Base-by-base conservation (phyloP, 352 stramenopile species). In the Phytophthora pinifolia region DNA sequence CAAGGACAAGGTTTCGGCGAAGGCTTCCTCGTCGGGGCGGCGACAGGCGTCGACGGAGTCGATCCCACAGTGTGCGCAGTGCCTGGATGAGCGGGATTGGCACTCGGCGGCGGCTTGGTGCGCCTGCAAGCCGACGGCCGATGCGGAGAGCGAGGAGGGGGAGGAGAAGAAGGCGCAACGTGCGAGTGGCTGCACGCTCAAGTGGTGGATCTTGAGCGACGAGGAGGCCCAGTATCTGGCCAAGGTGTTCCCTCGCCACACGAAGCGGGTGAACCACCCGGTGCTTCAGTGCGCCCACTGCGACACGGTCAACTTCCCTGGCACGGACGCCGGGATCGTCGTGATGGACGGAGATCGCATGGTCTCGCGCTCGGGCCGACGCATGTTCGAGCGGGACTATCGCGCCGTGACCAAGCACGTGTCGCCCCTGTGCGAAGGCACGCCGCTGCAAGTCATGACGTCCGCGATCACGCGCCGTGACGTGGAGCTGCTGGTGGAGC, bases 321-420 rank as follows among this genome's bases (percentile, higher is more conserved):
- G 82, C 4, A 92, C 82, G 6, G 82, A 89, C 41, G 75, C 79
- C 1, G 82, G 82, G 0, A 86, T 92, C 44, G 79, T 92, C 10
- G 68, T 75, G 37, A 76, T 92, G 48, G 79, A 86, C 49, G 70
- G 77, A 18, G 68, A 89, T 45, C 71, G 75, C 27, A 89, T 92
- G 82, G 55, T 89, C 7, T 83, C 82, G 8, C 70, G 77, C 0
- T 74, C 71, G 1, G 82, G 82, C 4, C 76, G 82, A 12, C 79
- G 82, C 34, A 89, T 92, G 82, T 88, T 76, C 39, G 82, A 92
- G 54, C 65, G 82, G 32, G 82, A 92, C 53, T 92, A 92, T 58
- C 76, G 82, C 18, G 76, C 75, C 1, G 82, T 92, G 41, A 92
- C 79, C 9, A 87, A 88, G 55, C 82, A 92, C 41, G 79, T 89